These are phyloP conservation scores for Mycena galericulata DNA, from an alignment of 768 basidiomycete species.

Conservation along the genomic window DNA sequence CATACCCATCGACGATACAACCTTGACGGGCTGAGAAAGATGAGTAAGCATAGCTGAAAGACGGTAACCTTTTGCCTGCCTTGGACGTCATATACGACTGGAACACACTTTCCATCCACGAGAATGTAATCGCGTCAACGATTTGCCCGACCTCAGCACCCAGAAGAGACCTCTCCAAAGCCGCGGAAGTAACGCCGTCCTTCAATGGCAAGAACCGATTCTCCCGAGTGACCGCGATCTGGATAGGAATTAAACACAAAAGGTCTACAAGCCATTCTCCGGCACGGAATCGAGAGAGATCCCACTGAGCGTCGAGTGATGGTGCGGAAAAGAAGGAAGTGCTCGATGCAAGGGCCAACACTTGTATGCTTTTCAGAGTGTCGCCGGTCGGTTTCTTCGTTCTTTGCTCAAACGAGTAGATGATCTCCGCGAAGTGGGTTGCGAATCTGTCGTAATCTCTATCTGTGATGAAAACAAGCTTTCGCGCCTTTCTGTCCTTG, in stretches of 20 bases:
- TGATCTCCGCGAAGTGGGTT: constrained; percentile 59
- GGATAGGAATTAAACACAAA: constrained; percentile 73
- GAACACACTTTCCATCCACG: constrained; percentile 76
- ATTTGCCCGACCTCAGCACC: constrained; percentile 71
- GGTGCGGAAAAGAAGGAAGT: constrained; percentile 40
- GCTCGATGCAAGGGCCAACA: constrained; percentile 47
- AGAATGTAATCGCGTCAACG: constrained; percentile 66
- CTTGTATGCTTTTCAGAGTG: constrained; percentile 51
- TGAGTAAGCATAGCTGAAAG: not conserved
- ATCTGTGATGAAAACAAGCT: constrained; percentile 59
- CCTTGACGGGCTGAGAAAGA: constrained; percentile 64
- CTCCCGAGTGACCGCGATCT: constrained; percentile 68
- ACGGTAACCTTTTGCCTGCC: constrained; percentile 43
- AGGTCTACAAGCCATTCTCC: constrained; percentile 76
- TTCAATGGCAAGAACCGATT: constrained; percentile 73
- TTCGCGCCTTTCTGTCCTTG: constrained; percentile 45
- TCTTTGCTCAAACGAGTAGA: constrained; percentile 58
- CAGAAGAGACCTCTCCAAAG: constrained; percentile 63
- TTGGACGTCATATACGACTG: constrained; percentile 71
- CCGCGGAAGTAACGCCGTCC: constrained; percentile 61
- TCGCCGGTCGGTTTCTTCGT: constrained; percentile 66
- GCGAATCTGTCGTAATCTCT: constrained; percentile 48
- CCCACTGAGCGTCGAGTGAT: constrained; percentile 36
- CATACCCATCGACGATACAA: constrained; percentile 76
- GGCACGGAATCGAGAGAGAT: constrained; percentile 53